Percentiles rank a stretch among this genome's conserved stretches.
Evolutionary conservation across 768 basidiomycete genomes (phyloP).

Genomic region (Butyriboletus loyo): DNA sequence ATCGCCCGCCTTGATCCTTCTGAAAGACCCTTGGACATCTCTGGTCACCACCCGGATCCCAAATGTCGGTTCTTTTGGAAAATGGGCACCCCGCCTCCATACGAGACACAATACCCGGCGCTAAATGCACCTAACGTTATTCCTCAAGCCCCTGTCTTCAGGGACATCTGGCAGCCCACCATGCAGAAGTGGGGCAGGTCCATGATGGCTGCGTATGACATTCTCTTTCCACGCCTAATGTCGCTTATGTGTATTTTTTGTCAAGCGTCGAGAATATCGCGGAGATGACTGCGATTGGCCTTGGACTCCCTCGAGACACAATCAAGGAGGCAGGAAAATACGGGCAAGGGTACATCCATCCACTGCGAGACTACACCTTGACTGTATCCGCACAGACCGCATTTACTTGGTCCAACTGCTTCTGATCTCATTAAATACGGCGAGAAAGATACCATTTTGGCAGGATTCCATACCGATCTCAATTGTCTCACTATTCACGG

Average conservation of each 20-base stretch:
- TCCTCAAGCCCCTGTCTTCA: slow-evolving; percentile 58
- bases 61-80: slow-evolving; percentile 95
- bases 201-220: slow-evolving; percentile 82
- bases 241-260: background rate
- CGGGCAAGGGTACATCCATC: slow-evolving; percentile 49
- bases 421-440: slow-evolving; percentile 85
- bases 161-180: slow-evolving; percentile 59
- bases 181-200: slow-evolving; percentile 86
- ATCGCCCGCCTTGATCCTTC: slow-evolving; percentile 72
- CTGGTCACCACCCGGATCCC: slow-evolving; percentile 79
- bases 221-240: slow-evolving; percentile 1
- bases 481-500: slow-evolving; percentile 94
- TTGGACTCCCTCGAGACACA: slow-evolving; percentile 65
- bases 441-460: slow-evolving; percentile 76
- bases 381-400: slow-evolving; percentile 48
- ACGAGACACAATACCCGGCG: slow-evolving; percentile 71
- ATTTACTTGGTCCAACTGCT: slow-evolving; percentile 90
- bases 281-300: slow-evolving; percentile 82
- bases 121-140: slow-evolving; percentile 82
- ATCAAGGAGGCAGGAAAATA: slow-evolving; percentile 82
- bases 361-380: background rate
- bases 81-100: slow-evolving; percentile 73
- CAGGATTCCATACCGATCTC: slow-evolving; percentile 92
- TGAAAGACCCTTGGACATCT: slow-evolving; percentile 84
- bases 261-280: slow-evolving; percentile 80